A percentile compares a stretch with the other conserved stretches of the same genome.
Evolutionary conservation across 176 grass and related monocot species (phyloP).

Genomic region (Oropetium thomaeum): DNA sequence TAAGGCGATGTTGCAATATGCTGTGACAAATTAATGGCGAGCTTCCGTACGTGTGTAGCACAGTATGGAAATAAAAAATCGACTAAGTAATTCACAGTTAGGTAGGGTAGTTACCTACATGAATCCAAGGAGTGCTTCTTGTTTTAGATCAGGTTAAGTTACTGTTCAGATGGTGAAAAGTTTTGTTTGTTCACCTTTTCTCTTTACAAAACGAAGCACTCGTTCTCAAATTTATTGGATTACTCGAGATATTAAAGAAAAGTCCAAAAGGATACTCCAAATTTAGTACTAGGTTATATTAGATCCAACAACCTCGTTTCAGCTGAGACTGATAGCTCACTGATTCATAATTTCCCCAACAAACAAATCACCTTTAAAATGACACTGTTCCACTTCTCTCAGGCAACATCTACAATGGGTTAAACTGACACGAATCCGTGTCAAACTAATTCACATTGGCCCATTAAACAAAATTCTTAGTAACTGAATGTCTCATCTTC

Average conservation of each 20-base stretch:
- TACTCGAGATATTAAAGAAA: too few relatives aligned
- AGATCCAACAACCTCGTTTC: neutral
- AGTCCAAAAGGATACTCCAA: neutral
- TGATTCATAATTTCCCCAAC: neutral
- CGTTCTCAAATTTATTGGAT: neutral
- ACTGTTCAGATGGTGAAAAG: neutral
- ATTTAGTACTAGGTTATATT: neutral
- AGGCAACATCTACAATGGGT: conserved; percentile 1
- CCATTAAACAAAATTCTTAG: neutral
- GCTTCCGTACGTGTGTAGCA: neutral
- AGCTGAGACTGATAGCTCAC: neutral
- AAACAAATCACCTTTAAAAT: too few relatives aligned
- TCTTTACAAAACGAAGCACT: neutral
- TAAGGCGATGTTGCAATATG: neutral
- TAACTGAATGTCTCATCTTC: too few relatives aligned
- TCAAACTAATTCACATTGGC: neutral
- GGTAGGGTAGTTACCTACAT: neutral
- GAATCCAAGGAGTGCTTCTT: neutral
- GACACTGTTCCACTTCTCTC: too few relatives aligned
- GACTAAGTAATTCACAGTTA: neutral
- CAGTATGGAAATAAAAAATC: neutral
- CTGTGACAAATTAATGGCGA: neutral
- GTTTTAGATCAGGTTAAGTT: neutral
- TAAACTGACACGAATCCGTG: neutral
- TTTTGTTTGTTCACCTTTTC: neutral